Conservation (phyloP, 345 rosid species). For the Xanthoceras sorbifolium region DNA sequence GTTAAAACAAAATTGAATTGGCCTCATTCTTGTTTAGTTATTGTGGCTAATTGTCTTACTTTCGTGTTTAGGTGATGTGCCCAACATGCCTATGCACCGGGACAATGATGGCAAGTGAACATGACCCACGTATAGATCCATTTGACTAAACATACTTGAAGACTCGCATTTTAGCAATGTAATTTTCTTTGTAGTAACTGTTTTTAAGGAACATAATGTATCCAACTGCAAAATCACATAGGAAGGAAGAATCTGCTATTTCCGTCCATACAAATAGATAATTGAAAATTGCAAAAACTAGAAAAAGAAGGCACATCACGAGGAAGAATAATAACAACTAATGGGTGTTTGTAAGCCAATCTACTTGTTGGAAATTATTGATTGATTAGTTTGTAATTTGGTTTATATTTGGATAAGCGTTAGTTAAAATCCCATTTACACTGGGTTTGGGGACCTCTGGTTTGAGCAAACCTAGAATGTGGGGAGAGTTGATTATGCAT, state of each 20-base stretch:
- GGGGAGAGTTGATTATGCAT: too few species aligned
- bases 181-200: neutral
- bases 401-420: too few species aligned
- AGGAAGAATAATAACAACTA: neutral
- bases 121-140: slow-evolving; percentile 79
- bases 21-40: too few species aligned
- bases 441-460: too few species aligned
- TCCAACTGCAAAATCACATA: neutral
- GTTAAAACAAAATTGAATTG: neutral
- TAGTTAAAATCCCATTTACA: too few species aligned
- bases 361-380: neutral
- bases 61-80: slow-evolving; percentile 70
- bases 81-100: slow-evolving; percentile 93
- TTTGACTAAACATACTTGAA: slow-evolving; percentile 47
- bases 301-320: neutral
- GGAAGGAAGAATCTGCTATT: neutral
- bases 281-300: neutral
- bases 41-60: slow-evolving; percentile 16
- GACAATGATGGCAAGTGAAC: slow-evolving; percentile 80
- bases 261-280: neutral
- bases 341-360: neutral
- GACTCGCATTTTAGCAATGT: slow-evolving; percentile 10
- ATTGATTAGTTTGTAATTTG: neutral
- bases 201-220: neutral
- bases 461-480: too few species aligned